Evolutionary conservation across 768 basidiomycete species (phyloP), one percentile per base, ranked within the genome.

Genomic region (Fistulinella prunicolor): DNA sequence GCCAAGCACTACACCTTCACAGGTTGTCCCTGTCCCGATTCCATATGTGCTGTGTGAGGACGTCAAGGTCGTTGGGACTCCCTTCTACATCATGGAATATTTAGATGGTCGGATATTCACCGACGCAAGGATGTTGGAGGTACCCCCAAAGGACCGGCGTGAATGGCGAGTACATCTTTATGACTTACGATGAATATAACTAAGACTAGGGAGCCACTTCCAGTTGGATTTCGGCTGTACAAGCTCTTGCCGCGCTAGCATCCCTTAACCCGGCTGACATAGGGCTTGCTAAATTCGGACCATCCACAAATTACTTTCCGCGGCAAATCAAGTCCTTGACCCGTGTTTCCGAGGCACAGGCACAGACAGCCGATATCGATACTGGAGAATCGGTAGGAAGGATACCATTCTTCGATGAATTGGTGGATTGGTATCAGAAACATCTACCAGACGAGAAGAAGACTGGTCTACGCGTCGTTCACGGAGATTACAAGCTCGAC

Each of bases 401-500:
- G 30, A 89, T 98, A 54, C 92, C 92, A 4, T 76, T 70, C 45
- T 87, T 86, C 64, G 71, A 81, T 38, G 82, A 86, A 54, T 67
- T 96, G 58, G 69, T 90, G 44, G 65, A 67, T 13, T 96, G 89
- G 90, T 96, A 93, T 67, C 69, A 73, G 50, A 65, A 68, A 23
- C 78, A 89, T 60, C 69, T 90, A 22, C 94, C 91, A 2, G 81
- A 90, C 58, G 92, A 94, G 68, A 71, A 63, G 53, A 82, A 82
- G 63, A 79, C 77, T 1, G 90, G 89, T 1, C 72, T 79, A 45
- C 82, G 89, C n/a, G 83, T 99, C 54, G 93, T 98, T 6, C 95
- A 98, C 63, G 95, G 95, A 22, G 95, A 99, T 67, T 98, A 90
- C 65, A 99, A 99, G 66, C 74, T 95, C n/a, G 95, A 99, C 68